Evolutionary conservation across 83 land plant species (phyloP), one percentile per base, ranked within the genome.

Genomic region (Picea abies): DNA sequence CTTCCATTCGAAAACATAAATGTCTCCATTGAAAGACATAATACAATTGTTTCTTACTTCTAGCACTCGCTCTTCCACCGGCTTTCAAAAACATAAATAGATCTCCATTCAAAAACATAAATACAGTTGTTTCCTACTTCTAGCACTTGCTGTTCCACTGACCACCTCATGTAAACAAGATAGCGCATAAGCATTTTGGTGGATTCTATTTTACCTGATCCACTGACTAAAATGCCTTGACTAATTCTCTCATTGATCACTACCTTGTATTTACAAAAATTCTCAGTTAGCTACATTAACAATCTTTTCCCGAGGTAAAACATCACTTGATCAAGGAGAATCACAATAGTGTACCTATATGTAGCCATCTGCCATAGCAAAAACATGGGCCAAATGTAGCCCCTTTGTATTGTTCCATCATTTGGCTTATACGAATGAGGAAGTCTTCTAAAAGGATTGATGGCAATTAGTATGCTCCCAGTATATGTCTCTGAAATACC

Each of bases 171-270:
- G 82, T 93, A 96, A 56, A 95, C 98, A 67, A 96, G 87, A 82
- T 96, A 96, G 82, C 94, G 92, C 97, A 96, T 96, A n/a, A 96
- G 85, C 91, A 96, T 86, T 82, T 96, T 96, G 58, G 98, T 94
- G 32, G 98, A 94, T 84, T 96, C 96, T 41, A 96, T 96, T 86
- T 96, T 96, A 72, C 96, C 98, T 77, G 98, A 96, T 69, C 98
- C 98, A 85, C 96, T 95, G 5, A 94, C 98, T 79, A 96, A 75
- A 11, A 96, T 96, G 79, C 97, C 89, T 80, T 94, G 97, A 83
- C 95, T 94, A 68, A 87, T 89, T 6, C 90, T 88, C 63, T 96
- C 98, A 85, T 90, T 91, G 56, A 94, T 85, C 92, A 96, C 92
- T 37, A 96, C 95, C 85, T 96, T 96, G 84, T 81, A 64, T 96